Percentiles rank a stretch among this genome's conserved stretches.
Evolutionary conservation across 768 basidiomycete genomes (phyloP).

Genomic region (Epithele typhae): DNA sequence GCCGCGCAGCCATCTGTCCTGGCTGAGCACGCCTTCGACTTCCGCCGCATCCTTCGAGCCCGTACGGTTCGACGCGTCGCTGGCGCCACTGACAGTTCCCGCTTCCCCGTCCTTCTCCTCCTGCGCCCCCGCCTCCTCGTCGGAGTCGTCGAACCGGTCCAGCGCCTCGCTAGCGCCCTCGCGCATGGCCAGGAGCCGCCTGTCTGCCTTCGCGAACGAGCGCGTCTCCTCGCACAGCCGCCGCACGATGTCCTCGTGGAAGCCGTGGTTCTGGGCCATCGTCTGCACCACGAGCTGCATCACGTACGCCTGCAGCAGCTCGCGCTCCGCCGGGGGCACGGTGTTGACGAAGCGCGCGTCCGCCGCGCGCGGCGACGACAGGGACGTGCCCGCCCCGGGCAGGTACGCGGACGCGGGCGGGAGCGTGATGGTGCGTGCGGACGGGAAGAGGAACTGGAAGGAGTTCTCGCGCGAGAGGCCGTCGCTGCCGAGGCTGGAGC

Average conservation of each 20-base stretch:
- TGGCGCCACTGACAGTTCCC: no score
- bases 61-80: no score
- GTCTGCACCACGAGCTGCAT: slow-evolving; percentile 28
- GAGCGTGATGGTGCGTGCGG: not conserved
- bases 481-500: not conserved
- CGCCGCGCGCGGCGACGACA: not conserved
- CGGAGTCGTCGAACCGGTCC: not conserved
- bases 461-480: not conserved
- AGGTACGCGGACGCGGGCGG: no score
- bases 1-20: not conserved
- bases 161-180: slow-evolving; percentile 29
- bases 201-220: slow-evolving; percentile 36
- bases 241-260: slow-evolving; percentile 36
- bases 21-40: slow-evolving; percentile 9
- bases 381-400: no score
- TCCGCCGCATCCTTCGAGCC: slow-evolving; percentile 1
- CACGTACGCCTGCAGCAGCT: slow-evolving; percentile 25
- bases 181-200: slow-evolving; percentile 34
- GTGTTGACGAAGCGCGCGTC: slow-evolving; percentile 3
- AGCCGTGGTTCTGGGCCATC: slow-evolving; percentile 45
- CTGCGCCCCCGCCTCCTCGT: no score
- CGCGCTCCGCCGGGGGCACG: slow-evolving; percentile 12
- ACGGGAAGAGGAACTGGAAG: slow-evolving; percentile 3
- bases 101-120: not conserved
- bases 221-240: slow-evolving; percentile 31